phyloP scores from a whole-genome alignment of 805 yeast genomes.

The Candida maris region DNA sequence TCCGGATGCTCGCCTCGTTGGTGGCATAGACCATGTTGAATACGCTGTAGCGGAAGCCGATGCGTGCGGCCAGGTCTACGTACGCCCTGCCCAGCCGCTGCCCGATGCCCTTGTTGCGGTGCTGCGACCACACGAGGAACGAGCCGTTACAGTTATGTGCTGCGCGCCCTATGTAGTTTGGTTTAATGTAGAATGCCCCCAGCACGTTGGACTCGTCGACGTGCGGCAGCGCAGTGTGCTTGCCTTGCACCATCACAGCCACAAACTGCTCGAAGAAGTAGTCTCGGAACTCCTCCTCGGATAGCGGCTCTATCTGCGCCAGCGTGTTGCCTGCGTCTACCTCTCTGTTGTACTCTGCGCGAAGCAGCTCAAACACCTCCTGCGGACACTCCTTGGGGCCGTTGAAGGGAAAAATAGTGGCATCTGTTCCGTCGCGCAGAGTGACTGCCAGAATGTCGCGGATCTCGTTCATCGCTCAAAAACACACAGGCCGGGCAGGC shows the following conservation, averaged over 20 bases:
- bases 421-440: slow-evolving; percentile 25
- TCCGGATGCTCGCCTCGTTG: slow-evolving; percentile 66
- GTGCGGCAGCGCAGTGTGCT: slow-evolving; percentile 7
- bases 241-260: slow-evolving; percentile 55
- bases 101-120: slow-evolving; percentile 65
- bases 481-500: too few species aligned
- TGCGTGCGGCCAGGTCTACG: slow-evolving; percentile 64
- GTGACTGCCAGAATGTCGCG: slow-evolving; percentile 5
- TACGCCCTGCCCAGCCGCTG: slow-evolving; percentile 64
- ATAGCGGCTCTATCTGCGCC: slow-evolving; percentile 47
- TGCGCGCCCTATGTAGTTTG: slow-evolving; percentile 82
- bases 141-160: slow-evolving; percentile 89
- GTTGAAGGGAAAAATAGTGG: slow-evolving; percentile 61
- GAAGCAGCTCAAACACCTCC: slow-evolving; percentile 43
- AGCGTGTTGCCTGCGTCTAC: slow-evolving; percentile 74
- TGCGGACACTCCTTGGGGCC: slow-evolving; percentile 46
- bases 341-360: slow-evolving; percentile 55
- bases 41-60: slow-evolving; percentile 80
- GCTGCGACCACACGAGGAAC: slow-evolving; percentile 58
- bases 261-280: slow-evolving; percentile 69
- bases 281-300: slow-evolving; percentile 48
- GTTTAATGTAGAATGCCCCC: slow-evolving; percentile 80
- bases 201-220: slow-evolving; percentile 33
- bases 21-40: slow-evolving; percentile 85
- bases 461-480: neutral